Percentiles rank a stretch among this genome's conserved stretches.
Conservation (phyloP, 306 rosid genomes). For the Vigna angularis region DNA sequence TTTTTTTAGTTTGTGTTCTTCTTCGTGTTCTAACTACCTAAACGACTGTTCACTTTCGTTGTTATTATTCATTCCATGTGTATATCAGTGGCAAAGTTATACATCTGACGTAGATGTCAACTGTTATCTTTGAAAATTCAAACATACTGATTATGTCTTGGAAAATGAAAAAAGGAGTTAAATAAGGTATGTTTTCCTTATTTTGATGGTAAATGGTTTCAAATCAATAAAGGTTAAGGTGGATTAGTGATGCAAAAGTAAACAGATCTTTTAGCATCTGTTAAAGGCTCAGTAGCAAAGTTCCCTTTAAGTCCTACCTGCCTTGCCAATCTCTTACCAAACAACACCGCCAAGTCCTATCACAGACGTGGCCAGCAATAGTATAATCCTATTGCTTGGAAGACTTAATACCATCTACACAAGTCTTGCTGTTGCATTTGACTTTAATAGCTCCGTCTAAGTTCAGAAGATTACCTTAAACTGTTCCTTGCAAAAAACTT, state of each 20-base stretch:
- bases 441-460: conserved; percentile 20
- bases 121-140: conserved; percentile 16
- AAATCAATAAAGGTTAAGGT: conserved; percentile 53
- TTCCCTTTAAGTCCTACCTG: conserved; percentile 52
- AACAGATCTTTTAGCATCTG: conserved; percentile 57
- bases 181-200: conserved; percentile 39
- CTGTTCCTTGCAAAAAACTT: not conserved
- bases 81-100: conserved; percentile 19
- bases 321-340: conserved; percentile 48
- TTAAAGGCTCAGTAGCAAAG: conserved; percentile 49
- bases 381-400: conserved; percentile 16
- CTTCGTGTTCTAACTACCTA: not conserved
- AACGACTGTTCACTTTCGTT: conserved; percentile 31
- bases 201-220: conserved; percentile 51
- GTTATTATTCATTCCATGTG: conserved; percentile 27
- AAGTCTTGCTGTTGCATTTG: conserved; percentile 26
- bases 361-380: conserved; percentile 11
- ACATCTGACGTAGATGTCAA: conserved; percentile 9
- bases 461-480: conserved; percentile 22
- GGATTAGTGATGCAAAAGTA: conserved; percentile 60
- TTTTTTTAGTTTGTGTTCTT: not conserved
- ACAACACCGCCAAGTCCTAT: conserved; percentile 40
- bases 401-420: conserved; percentile 32
- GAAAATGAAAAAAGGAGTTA: conserved; percentile 33
- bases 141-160: conserved; percentile 26